These are phyloP conservation scores for Odontarrhena argentea DNA, from an alignment of 345 rosid species.

Conservation along the genomic window DNA sequence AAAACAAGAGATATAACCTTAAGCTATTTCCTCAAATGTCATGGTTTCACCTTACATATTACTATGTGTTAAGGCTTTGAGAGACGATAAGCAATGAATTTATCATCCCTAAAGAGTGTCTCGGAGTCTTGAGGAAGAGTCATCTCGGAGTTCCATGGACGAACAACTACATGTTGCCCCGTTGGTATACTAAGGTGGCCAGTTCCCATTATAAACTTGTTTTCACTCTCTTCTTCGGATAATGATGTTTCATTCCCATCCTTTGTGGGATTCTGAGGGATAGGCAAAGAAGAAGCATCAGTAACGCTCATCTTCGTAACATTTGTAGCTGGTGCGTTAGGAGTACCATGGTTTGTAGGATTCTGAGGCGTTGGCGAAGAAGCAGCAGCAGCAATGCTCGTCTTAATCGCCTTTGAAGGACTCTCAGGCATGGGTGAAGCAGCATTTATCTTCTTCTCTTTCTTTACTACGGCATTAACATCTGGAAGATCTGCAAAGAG, in stretches of 20 bases:
- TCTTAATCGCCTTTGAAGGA: neutral
- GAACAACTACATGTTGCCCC: constrained; percentile 34
- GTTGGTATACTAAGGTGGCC: constrained; percentile 8
- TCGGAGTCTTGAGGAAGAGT: constrained; percentile 33
- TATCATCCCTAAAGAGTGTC: constrained; percentile 40
- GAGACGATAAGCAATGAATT: constrained; percentile 34
- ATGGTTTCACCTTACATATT: neutral
- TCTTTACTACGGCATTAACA: neutral
- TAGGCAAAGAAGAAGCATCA: neutral
- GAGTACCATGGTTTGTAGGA: neutral
- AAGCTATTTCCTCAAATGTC: neutral
- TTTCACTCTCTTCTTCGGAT: constrained; percentile 19
- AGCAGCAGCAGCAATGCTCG: constrained; percentile 1
- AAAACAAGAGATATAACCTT: constrained; percentile 1
- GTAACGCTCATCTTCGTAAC: neutral
- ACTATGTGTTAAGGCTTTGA: neutral
- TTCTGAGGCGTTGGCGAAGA: constrained; percentile 18
- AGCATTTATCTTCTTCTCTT: neutral
- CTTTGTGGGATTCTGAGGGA: constrained; percentile 2
- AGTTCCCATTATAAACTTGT: constrained; percentile 34
- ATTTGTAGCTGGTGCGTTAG: neutral
- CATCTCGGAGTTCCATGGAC: constrained; percentile 32
- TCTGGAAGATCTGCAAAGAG: constrained; percentile 31
- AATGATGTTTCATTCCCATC: constrained; percentile 1
- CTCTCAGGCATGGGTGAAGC: constrained; percentile 13